phyloP scores from a whole-genome alignment of 202 grass and related monocot genomes.

The Eragrostis tef region DNA sequence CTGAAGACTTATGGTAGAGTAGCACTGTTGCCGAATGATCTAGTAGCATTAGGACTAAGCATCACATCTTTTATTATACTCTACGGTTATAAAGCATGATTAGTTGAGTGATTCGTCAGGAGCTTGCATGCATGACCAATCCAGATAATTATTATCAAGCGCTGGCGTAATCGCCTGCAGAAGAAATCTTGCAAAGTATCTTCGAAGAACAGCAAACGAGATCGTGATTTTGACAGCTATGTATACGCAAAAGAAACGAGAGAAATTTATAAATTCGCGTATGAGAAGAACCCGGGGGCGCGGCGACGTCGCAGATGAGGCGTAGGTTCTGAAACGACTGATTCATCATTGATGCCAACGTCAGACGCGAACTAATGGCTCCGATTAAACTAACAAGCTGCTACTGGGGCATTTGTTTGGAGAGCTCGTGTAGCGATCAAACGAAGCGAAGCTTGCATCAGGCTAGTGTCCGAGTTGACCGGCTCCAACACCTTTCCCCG shows the following conservation, averaged over 20 bases:
- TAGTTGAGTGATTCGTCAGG: constrained; percentile 37
- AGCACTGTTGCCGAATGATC: constrained; percentile 1
- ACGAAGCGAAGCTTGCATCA: constrained; percentile 34
- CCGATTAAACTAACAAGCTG: constrained; percentile 42
- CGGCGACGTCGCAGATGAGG: constrained; percentile 24
- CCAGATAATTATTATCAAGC: background rate
- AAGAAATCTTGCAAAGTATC: constrained; percentile 32
- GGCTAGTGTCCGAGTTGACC: constrained; percentile 40
- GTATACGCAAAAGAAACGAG: background rate
- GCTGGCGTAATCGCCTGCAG: constrained; percentile 30
- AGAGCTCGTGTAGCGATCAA: constrained; percentile 25
- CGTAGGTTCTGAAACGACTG: constrained; percentile 2
- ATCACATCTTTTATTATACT: constrained; percentile 40
- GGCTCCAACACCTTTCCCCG: constrained; percentile 15
- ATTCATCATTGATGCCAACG: constrained; percentile 48
- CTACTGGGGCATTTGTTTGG: constrained; percentile 18
- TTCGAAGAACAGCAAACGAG: constrained; percentile 44
- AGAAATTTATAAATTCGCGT: background rate
- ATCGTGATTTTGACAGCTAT: constrained; percentile 12
- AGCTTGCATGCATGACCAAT: constrained; percentile 23
- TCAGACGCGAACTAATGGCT: constrained; percentile 25
- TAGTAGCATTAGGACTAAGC: constrained; percentile 8
- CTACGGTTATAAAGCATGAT: constrained; percentile 26
- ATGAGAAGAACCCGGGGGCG: constrained; percentile 1
- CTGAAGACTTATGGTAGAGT: background rate